Evolutionary conservation across 2,329 filamentous ascomycete species (phyloP), one percentile per base, ranked within the genome.

Genomic region (Ceratocystiopsis minuta): DNA sequence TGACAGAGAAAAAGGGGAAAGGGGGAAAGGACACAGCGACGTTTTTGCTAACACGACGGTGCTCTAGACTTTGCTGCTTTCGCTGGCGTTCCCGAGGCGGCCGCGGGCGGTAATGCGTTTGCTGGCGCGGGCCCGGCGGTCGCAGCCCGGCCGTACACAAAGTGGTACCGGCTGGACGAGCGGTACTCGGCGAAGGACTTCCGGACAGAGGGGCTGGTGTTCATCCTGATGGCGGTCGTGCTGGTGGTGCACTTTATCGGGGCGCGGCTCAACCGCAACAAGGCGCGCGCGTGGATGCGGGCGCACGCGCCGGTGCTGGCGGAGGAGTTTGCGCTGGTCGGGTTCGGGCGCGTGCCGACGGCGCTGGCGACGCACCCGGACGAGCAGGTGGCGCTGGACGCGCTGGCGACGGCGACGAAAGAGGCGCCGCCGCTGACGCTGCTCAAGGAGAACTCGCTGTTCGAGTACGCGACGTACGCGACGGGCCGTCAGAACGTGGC

Each of bases 131-230:
- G 55, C 31, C 67, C 70, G 46, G 65, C 64, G 37, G 58, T 62
- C 38, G 66, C 68, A 37, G 60, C 57, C 36, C 64, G 67, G 20
- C 81, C 83, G 14, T 95, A 80, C 60, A 94, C 86, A 40, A 85
- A 84, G 67, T 98, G 90, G 90, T 98, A 96, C 65, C 85, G 86
- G 43, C 68, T 96, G 47, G 90, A 93, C 71, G 87, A 96, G 71
- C 85, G 90, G 55, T 78, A 87, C 54, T 77, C 77, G 20, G 65
- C 79, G 46, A 70, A 69, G 54, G 90, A 98, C 59, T 98, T 98
- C 70, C 77, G 77, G 62, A 72, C 79, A 53, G 90, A 98, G 65
- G 80, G 82, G 45, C 64, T 86, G 57, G 81, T 98, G 53, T 64
- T 95, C 46, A 71, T 73, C 32, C 67, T 86, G 54, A 74, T 95